Percentiles rank a stretch among this genome's conserved stretches.
phyloP scores from a whole-genome alignment of 176 grass and related monocot genomes.

The Bothriochloa decipiens region DNA sequence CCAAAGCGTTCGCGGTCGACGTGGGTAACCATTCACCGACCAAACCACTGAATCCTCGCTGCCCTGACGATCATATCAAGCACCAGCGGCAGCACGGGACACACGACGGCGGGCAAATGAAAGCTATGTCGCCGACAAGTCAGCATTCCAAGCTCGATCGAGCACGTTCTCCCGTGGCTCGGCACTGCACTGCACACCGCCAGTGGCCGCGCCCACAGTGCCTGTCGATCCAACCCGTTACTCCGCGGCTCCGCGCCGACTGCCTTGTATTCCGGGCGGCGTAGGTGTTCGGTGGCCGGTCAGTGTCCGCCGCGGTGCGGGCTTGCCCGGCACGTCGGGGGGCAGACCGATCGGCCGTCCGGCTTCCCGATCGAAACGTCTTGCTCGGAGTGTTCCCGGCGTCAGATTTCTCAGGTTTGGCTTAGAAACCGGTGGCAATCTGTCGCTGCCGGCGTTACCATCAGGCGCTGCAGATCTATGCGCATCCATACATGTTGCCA shows the following conservation, averaged over 20 bases:
- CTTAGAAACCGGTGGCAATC: neutral
- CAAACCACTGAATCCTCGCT: too few species aligned
- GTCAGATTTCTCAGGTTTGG: constrained; percentile 20
- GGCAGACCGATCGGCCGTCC: neutral
- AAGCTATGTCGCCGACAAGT: neutral
- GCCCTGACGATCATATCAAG: too few species aligned
- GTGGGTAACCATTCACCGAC: neutral
- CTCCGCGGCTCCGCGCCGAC: neutral
- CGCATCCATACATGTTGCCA: neutral
- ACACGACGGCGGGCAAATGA: neutral
- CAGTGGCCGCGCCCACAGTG: neutral
- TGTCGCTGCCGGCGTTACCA: constrained; percentile 9
- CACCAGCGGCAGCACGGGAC: neutral
- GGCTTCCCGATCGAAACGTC: neutral
- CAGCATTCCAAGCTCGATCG: neutral
- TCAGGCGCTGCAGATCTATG: neutral
- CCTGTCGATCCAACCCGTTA: neutral
- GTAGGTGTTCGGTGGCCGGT: constrained; percentile 38
- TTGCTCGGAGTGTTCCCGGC: neutral
- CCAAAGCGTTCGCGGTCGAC: neutral
- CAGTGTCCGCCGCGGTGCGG: constrained; percentile 7
- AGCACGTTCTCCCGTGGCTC: constrained; percentile 13
- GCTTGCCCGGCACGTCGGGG: constrained; percentile 1
- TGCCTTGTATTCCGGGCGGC: neutral
- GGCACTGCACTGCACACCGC: neutral